Evolutionary conservation across 352 stramenopile genomes (phyloP), one percentile per base, ranked within the genome.

Genomic region (Globisporangium polare): DNA sequence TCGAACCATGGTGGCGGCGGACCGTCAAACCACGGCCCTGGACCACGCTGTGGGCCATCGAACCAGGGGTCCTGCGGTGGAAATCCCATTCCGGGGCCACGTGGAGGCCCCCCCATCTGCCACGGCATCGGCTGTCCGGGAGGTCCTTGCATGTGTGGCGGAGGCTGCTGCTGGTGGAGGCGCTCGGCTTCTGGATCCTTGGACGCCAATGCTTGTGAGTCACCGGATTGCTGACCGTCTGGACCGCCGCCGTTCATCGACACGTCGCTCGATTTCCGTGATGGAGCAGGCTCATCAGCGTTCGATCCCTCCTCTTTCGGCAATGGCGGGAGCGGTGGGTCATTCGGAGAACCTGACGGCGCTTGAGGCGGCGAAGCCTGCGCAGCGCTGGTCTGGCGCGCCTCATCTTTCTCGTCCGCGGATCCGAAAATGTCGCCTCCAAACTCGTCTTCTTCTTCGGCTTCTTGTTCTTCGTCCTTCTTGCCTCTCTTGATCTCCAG

Each of bases 401-500:
- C 41, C 20, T 80, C 73, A 8, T 79, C 79, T 5, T 65, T 70
- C 63, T 90, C 81, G 24, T 90, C 80, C 12, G 62, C 75, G 13
- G 83, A 83, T 6, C 76, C 83, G 53, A 92, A 95, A 65, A 95
- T 89, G 64, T 95, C 86, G 17, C 86, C 86, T 7, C 86, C 86
- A 65, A 95, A 92, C 60, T 92, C 86, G 60, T 95, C 86, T 60
- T 95, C 86, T 64, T 89, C 83, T 3, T 90, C 84, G 54, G 92
- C 82, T 63, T 89, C 83, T 3, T 90, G 82, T 9, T 82, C 75
- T 33, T 74, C 72, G 7, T 86, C 74, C 52, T 93, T 93, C 65
- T 89, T 92, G n/a, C 72, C 71, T 51, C 92, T 92, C 60, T 93
- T 95, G 57, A 94, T 95, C 46, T 92, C 86, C 5, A 95, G 54